Base-by-base conservation (phyloP, 164 flowering plant species). In the Euptelea pleiosperma region DNA sequence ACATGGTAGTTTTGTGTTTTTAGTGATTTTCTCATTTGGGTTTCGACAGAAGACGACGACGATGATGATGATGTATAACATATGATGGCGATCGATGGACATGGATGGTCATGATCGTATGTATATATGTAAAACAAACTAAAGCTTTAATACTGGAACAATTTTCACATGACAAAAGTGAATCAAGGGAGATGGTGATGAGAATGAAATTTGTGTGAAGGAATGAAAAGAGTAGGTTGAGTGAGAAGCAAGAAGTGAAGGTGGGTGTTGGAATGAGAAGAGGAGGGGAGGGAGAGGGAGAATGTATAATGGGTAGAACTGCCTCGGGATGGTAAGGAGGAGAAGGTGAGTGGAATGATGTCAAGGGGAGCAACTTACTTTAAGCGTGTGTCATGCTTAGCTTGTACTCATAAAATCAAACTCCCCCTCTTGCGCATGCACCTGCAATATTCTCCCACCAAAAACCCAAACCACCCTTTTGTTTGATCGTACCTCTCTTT, bases 271-370 rank as follows among this genome's bases (percentile, higher is more conserved):
- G 37, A 55, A 12, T 60, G 64, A 39, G 24, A 48, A 9, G n/a
- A 28, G 15, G 41, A 46, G 37, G 34, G 33, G 44, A 30, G 22
- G 52, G 19, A 4, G 24, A 14, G 48, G 49, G 65, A 37, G 70
- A 63, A 65, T 67, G 76, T 70, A 74, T 67, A 72, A 36, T 30
- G 68, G 56, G 41, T 30, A 70, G 50, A 42, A 16, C 4, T 67
- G 84, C 81, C 81, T 79, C 77, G 89, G 89, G 86, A 84, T 78
- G 83, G 57, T 71, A 73, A 67, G 72, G 70, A 2, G 81, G 73
- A 77, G 83, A 67, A 75, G 83, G 86, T 80, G 96, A 82, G 86
- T 59, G 78, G 77, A 84, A 84, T 87, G 87, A 87, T 87, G 80
- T 73, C 68, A 69, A 80, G 45, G 70, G 77, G 76, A 69, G 73